Evolutionary conservation across 2,329 filamentous ascomycete species (phyloP), one percentile per base, ranked within the genome.

Genomic region (Hypoxylon sp.): DNA sequence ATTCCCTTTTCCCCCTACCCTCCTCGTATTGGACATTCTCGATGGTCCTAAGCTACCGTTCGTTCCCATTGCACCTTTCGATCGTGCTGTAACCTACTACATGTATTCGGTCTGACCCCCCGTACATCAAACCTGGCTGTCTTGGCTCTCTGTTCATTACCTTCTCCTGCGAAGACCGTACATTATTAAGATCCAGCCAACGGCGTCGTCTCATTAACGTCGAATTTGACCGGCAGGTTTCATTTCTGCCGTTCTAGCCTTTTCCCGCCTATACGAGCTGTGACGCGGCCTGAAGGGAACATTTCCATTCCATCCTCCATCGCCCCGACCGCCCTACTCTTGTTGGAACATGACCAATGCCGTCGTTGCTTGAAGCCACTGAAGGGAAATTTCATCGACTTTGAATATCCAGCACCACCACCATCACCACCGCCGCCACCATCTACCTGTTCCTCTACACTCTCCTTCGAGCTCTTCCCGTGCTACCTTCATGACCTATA

Each of bases 171-270:
- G n/a, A n/a, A n/a, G 62, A 66, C 62, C 58, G 55, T 68, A 66
- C 67, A 70, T 69, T 66, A 55, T 57, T 60, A 67, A n/a, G 63
- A 67, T 69, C 69, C 64, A 67, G 67, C 67, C 65, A 69, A 61
- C 62, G 52, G 60, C 42, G 60, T 61, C 62, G 47, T 64, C 65
- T 62, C 62, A 55, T 67, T 62, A 62, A 64, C 54, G 47, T 58
- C 58, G 55, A 63, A 69, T 69, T 67, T 62, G 63, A 60, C 67
- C 69, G 69, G 69, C 69, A 71, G 66, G 69, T 70, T 69, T 67
- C 68, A 70, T 70, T 72, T 67, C 63, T 69, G 53, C 69, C 68
- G 67, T 64, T 66, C 65, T 65, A 70, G 67, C 64, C 64, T 68
- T 67, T 70, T 67, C 55, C 69, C 66, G 67, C 65, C 62, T 66